phyloP scores from a whole-genome alignment of 2,329 filamentous ascomycete species.

The Rutstroemia sp. region DNA sequence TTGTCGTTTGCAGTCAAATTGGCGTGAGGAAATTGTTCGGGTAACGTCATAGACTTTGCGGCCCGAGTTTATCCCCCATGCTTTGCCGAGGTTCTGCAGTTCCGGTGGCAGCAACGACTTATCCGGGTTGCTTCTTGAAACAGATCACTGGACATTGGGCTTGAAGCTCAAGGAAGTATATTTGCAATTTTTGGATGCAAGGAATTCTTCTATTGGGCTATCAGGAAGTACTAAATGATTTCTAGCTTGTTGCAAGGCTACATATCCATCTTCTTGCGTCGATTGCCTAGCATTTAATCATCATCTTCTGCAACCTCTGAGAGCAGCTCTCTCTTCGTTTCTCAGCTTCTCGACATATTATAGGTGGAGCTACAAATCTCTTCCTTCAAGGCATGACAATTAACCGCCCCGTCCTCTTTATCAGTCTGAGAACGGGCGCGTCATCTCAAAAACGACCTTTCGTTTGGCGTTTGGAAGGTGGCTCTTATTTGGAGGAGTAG shows the following conservation, averaged over 20 bases:
- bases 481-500: background rate
- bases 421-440: background rate
- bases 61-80: background rate
- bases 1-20: background rate
- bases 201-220: too few species aligned
- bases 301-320: slow-evolving; percentile 6
- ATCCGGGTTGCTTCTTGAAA: background rate
- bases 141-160: too few species aligned
- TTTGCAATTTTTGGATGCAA: too few species aligned
- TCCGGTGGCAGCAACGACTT: background rate
- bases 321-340: background rate
- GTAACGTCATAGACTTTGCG: background rate
- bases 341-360: background rate
- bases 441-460: slow-evolving; percentile 1
- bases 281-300: background rate
- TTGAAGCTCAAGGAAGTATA: too few species aligned
- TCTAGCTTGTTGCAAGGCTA: background rate
- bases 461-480: background rate
- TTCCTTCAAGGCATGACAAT: background rate
- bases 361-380: background rate
- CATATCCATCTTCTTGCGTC: background rate
- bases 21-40: background rate
- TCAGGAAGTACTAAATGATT: too few species aligned
- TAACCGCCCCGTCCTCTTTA: background rate
- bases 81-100: background rate